Evolutionary conservation across 805 yeast genomes (phyloP), one percentile per base, ranked within the genome.

Genomic region (Ogataea neopini): DNA sequence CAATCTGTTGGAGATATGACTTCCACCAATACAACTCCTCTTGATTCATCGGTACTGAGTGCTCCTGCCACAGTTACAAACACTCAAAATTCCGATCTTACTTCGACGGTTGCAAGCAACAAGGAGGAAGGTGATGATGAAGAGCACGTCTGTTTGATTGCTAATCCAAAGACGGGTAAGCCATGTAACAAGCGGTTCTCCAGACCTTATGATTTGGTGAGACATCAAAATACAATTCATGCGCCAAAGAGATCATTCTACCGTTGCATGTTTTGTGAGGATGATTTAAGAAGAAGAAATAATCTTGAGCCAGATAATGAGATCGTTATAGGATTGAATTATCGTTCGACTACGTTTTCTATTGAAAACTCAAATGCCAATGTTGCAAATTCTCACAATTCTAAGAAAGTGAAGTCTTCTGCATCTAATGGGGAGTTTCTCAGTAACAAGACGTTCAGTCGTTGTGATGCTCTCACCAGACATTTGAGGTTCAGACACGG

Each of bases 161-260:
- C 75, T 8, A 81, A 81, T 57, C 85, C 88, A 4, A 62, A 77
- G 22, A 80, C 87, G 0, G 83, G 86, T 14, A 62, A 72, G 51
- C 79, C 80, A 19, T 88, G 96, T 67, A 70, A 76, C 56, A 87
- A 87, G 68, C 82, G 83, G 60, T 92, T 92, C 62, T 89, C 97
- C 14, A 80, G 99, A 61, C 96, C 97, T 15, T 92, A 92, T 64
- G 99, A 92, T 71, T 74, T 92, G 61, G 86, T 91, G 20, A 80
- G 99, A 59, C 99, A 92, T 67, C 97, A 92, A 67, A 96, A 92
- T 61, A 94, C 98, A 0, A 91, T 92, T 45, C 99, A 92, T 66
- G 94, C 97, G 1, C 76, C 86, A 40, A 86, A 84, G 64, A 86
- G 92, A 68, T 86, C 86, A 59, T 81, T 86, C 41, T 94, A 84